Base-by-base conservation (phyloP, 345 rosid species). In the Arabis hirsuta region DNA sequence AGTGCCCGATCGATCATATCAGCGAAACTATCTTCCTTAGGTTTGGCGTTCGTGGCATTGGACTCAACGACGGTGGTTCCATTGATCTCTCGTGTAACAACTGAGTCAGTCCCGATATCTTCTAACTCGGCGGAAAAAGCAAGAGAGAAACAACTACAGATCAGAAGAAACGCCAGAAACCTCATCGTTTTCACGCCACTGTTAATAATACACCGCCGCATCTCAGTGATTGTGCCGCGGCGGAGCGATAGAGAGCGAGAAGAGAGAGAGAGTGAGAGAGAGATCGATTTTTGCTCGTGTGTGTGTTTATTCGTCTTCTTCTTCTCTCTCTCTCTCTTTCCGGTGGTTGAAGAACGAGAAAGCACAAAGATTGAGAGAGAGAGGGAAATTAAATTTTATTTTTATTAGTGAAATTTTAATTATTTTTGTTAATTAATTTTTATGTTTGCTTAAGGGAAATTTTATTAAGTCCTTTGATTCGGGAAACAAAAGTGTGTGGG, bases 1-100 rank as follows among this genome's bases (percentile, higher is more conserved):
- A 93, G 91, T 39, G 97, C 97, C 6, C 92, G 91, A 80, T 85
- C 97, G 67, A 93, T 88, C 72, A 93, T 88, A 73, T 87, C 90
- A 8, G 93, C 97, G 77, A 93, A 88, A 73, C 88, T 84, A 47
- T 82, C 91, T 62, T 88, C 91, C 65, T 73, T 85, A 69, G 84
- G 84, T 78, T 83, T 81, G 62, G 83, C 55, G 19, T 38, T 68
- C 44, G 92, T 78, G 36, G 81, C 65, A 67, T 85, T 87, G 69
- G 65, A 52, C 57, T 73, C 83, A 29, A 46, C 32, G 48, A 5
- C 12, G 55, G 82, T 84, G 48, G 82, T 84, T 48, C 76, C 82
- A 69, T 82, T 81, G 81, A 75, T 71, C 62, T 82, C 88, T 6
- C 53, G 69, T 9, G 45, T 57, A 0, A 53, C 32, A 22, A 44